Evolutionary conservation across 2,329 filamentous ascomycete species (phyloP), one percentile per base, ranked within the genome.

Genomic region (Teratosphaeria nubilosa): DNA sequence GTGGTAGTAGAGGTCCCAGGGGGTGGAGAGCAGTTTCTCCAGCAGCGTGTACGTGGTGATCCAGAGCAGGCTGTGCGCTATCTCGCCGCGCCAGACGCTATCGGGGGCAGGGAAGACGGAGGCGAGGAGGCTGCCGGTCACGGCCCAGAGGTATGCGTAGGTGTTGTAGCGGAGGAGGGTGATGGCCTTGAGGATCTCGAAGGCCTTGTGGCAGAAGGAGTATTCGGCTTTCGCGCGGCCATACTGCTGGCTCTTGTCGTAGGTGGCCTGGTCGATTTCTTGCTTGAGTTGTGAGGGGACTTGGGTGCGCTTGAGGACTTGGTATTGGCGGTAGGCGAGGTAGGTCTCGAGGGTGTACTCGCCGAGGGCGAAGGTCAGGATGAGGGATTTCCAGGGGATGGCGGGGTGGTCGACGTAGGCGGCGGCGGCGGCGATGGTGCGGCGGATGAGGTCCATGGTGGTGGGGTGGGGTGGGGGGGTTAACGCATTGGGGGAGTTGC

Each of bases 361-460:
- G 61, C 88, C 90, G 68, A 97, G 74, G 31, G 91, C 95, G 78
- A 99, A 99, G 69, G 91, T 89, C 67, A 97, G 83, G 69, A 99
- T 91, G 68, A 99, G 85, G 73, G 85, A 88, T 84, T 96, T 99
- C 94, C 94, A 99, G 57, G 94, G 92, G 78, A 97, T 96, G 70
- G 89, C 80, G 59, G 92, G 91, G 70, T 89, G 85, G 79, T 99
- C 94, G 69, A 97, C 86, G 75, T 88, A 86, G 74, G 84, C 84
- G 71, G 90, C 90, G 66, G 30, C 27, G 51, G 59, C 9, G 41
- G 24, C 51, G 51, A 55, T 56, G 37, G 97, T 85, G 78, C 82
- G 78, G 80, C 84, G 69, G 51, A 73, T 63, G 59, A 72, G 61
- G 58, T 73, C 71, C 71, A 73, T 73, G 58, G 54, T 60, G 24